Base-by-base conservation (phyloP, 768 basidiomycete species). In the Lentinula aciculospora region DNA sequence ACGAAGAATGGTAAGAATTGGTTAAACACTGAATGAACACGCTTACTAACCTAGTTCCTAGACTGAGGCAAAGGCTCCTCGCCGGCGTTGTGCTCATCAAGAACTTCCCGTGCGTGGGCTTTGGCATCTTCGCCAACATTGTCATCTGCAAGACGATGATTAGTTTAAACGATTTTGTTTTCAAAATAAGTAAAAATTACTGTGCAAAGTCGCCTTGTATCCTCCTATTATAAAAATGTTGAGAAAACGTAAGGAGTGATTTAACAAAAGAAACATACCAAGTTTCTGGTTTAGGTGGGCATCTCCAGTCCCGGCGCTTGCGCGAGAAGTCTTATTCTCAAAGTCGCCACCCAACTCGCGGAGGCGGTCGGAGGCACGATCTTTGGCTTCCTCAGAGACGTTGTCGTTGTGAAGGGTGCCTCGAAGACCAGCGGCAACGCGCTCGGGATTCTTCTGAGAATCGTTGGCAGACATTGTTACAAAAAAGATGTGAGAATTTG, bases 391-490 rank as follows among this genome's bases (percentile, higher is more conserved):
- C 1, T 73, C 71, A 12, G 81, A 82, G 37, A 81, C 80, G 59
- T 79, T 72, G 0, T 82, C 82, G 65, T 85, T 84, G 60, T 75
- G 69, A 10, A 83, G 73, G 28, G 83, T 72, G 6, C 81, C 81
- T 62, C 81, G 81, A 57, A 82, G 69, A 23, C 82, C 83, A 2
- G 79, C 82, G 25, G 76, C 75, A 48, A 85, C 81, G 62, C 77
- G 79, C 6, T 70, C 60, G 10, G 73, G 65, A 51, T 81, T 72
- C 65, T 81, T 48, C 46, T 48, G 46, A 7, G 44, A 46, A 27
- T 48, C n/a, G 46, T 48, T 31, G 46, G 27, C 19, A 23, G 42
- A 44, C 42, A 44, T 44, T 23, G 42, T 44, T 19, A 23, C 10
- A 44, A 25, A 21, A 5, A 39, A 10, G 12, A 39, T 10, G 4